These are phyloP conservation scores for Boletus tomentosulus DNA, from an alignment of 768 basidiomycete genomes.

Conservation along the genomic window DNA sequence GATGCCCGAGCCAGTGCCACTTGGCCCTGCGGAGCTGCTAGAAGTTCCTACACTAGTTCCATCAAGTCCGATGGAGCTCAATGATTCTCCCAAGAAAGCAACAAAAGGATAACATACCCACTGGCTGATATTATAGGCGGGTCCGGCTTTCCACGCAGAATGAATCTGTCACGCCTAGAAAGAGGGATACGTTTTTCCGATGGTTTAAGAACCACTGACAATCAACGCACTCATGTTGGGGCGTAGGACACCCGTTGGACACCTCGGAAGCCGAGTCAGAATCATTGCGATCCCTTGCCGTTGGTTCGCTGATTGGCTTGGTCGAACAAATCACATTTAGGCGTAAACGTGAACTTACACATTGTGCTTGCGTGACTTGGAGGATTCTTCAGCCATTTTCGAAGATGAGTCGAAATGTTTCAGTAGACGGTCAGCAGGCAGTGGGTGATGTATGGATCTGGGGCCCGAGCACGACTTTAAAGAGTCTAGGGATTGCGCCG, in stretches of 20 bases:
- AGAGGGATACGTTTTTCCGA: background rate
- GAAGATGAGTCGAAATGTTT: background rate
- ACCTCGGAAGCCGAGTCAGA: background rate
- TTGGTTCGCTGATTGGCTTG: background rate
- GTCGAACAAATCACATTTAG: background rate
- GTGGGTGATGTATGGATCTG: background rate
- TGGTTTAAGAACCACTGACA: background rate
- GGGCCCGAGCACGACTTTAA: constrained; percentile 8
- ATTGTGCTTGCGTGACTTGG: background rate
- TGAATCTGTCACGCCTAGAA: constrained; percentile 1
- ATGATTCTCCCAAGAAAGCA: background rate
- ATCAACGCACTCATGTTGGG: background rate
- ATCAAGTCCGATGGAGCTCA: background rate
- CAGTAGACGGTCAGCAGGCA: background rate
- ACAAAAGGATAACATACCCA: constrained; percentile 2
- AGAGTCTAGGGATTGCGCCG: constrained; percentile 10
- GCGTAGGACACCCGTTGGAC: background rate
- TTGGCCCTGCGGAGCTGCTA: no score
- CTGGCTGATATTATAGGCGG: fast-evolving
- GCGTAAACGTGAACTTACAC: background rate
- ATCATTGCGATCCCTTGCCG: background rate
- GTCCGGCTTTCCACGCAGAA: background rate
- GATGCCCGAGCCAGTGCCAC: no score
- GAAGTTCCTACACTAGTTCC: no score
- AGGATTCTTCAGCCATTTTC: background rate